These are phyloP conservation scores for Wickerhamiella spandovensis DNA, from an alignment of 805 yeast genomes.

Conservation along the genomic window DNA sequence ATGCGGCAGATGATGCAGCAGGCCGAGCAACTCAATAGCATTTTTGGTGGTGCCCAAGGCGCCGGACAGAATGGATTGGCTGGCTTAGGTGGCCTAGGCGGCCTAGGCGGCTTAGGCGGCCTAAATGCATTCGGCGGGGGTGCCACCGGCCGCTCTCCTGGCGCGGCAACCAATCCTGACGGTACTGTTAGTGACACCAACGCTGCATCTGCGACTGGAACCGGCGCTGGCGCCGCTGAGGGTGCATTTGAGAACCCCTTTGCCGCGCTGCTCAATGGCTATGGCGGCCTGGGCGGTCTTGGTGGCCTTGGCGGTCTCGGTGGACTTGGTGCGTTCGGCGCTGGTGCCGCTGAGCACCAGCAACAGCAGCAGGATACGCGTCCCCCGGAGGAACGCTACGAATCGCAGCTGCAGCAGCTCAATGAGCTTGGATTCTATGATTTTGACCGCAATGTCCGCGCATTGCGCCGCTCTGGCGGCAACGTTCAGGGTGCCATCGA, in stretches of 20 bases:
- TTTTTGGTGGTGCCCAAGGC: conserved; percentile 34
- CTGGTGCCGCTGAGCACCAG: conserved; percentile 21
- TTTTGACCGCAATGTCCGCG: conserved; percentile 82
- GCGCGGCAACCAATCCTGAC: not conserved
- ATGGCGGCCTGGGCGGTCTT: conserved; percentile 3
- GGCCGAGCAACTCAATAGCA: conserved; percentile 31
- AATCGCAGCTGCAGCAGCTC: conserved; percentile 54
- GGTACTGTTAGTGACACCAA: not conserved
- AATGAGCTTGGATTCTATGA: conserved; percentile 83
- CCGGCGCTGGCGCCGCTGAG: conserved; percentile 4
- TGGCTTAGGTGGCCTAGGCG: conserved; percentile 14
- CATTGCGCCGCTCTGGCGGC: conserved; percentile 91
- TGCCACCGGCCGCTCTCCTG: not conserved
- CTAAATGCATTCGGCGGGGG: conserved; percentile 15
- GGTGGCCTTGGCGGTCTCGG: conserved; percentile 5
- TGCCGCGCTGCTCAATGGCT: conserved; percentile 3
- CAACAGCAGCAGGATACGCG: conserved; percentile 37
- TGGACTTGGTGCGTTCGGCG: conserved; percentile 29
- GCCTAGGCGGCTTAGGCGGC: conserved; percentile 23
- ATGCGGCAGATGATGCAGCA: conserved; percentile 71
- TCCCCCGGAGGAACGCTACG: conserved; percentile 73
- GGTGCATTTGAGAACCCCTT: conserved; percentile 4
- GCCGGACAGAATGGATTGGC: conserved; percentile 19
- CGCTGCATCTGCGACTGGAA: conserved; percentile 8
- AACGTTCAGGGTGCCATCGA: conserved; percentile 95